Percentiles rank a stretch among this genome's conserved stretches.
Conservation (phyloP, 2,329 filamentous ascomycete genomes). For the Myrmaecium sp. region DNA sequence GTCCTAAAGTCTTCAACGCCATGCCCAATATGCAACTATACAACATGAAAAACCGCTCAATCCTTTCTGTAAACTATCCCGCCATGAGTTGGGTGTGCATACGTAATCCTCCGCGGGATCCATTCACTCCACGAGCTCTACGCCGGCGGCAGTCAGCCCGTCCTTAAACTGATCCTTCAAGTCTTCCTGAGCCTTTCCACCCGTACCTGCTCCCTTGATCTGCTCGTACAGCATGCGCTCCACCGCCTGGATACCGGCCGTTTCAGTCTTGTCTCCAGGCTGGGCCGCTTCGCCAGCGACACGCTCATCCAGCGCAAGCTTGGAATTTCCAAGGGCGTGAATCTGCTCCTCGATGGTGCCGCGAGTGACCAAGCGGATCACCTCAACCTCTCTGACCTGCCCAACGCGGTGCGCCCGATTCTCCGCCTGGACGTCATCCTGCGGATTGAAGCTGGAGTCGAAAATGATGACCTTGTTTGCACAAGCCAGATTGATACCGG, state of each 20-base stretch:
- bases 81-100: too few relatives aligned
- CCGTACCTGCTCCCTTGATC: too few relatives aligned
- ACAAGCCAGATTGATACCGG: slow-evolving; percentile 85
- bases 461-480: slow-evolving; percentile 98
- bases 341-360: slow-evolving; percentile 88
- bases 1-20: too few relatives aligned
- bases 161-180: too few relatives aligned
- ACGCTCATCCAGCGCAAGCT: slow-evolving; percentile 71
- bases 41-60: too few relatives aligned
- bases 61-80: too few relatives aligned
- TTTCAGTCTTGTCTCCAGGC: slow-evolving; percentile 11
- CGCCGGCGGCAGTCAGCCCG: too few relatives aligned
- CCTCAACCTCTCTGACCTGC: slow-evolving; percentile 78
- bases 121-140: too few relatives aligned
- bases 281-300: slow-evolving; percentile 45
- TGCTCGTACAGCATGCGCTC: too few relatives aligned
- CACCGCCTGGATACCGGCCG: slow-evolving; percentile 16
- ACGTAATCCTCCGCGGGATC: too few relatives aligned
- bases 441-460: slow-evolving; percentile 92
- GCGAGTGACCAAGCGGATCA: slow-evolving; percentile 65
- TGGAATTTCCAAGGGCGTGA: slow-evolving; percentile 77
- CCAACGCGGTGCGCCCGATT: slow-evolving; percentile 92
- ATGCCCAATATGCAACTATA: too few relatives aligned
- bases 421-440: slow-evolving; percentile 96
- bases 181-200: too few relatives aligned